These are phyloP conservation scores for Perkinsus marinus DNA, from an alignment of 169 alveolate genomes.

Conservation along the genomic window DNA sequence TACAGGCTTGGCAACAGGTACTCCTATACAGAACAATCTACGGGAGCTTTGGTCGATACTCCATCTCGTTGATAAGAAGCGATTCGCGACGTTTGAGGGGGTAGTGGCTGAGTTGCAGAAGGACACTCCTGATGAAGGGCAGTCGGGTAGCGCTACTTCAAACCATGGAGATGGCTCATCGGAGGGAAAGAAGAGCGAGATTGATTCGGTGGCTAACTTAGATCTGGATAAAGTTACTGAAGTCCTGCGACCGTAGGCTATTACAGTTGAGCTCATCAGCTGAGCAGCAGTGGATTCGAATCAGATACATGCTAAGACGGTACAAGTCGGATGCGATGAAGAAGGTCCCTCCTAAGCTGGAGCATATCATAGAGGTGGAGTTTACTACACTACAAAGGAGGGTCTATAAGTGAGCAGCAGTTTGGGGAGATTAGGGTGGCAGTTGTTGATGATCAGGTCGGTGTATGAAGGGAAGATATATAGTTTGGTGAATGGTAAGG, in stretches of 20 bases:
- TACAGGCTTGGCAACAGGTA: slow-evolving; percentile 57
- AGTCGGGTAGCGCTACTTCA: neutral
- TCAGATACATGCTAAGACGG: neutral
- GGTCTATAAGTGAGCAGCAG: neutral
- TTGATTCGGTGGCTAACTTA: neutral
- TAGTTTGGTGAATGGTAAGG: neutral
- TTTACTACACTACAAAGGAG: neutral
- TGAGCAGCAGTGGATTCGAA: neutral
- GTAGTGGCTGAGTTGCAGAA: neutral
- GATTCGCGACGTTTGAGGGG: neutral
- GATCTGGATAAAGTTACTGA: neutral
- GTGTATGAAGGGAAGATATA: neutral
- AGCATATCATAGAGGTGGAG: neutral
- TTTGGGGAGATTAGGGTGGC: too few relatives aligned
- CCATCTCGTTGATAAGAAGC: neutral
- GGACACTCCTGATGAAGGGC: neutral
- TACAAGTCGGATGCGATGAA: neutral
- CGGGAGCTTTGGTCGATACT: slow-evolving; percentile 82
- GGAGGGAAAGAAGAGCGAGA: neutral
- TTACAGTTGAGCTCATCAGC: neutral
- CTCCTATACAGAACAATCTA: slow-evolving; percentile 83
- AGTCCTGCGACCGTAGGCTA: neutral
- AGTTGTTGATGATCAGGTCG: neutral
- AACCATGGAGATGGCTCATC: neutral
- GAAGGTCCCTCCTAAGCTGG: neutral